These are phyloP conservation scores for Gossypium ekmanianum DNA, from an alignment of 345 rosid species.

Conservation along the genomic window DNA sequence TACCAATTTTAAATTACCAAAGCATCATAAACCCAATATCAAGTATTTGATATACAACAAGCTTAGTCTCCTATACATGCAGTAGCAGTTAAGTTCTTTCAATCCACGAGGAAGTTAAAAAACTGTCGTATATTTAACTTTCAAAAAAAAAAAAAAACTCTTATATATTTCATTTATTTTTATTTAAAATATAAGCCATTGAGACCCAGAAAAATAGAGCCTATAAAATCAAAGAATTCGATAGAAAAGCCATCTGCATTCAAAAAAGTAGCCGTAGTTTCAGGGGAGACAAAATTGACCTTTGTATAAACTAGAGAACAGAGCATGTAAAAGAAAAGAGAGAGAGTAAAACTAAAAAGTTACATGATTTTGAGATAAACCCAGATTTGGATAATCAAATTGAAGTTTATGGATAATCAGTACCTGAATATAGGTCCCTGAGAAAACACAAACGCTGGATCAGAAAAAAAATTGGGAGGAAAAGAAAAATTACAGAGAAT, in stretches of 20 bases:
- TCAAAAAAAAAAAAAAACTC: too few species aligned
- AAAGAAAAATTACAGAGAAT: not conserved
- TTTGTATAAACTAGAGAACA: not conserved
- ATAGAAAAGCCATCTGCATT: not conserved
- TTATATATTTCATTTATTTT: not conserved
- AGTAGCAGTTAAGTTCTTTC: not conserved
- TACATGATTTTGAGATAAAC: not conserved
- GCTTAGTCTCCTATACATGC: not conserved
- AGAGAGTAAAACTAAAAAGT: not conserved
- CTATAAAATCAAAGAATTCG: not conserved
- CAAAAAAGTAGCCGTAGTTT: not conserved
- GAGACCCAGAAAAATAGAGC: constrained; percentile 18
- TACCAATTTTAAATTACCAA: not conserved
- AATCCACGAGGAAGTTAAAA: not conserved
- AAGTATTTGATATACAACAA: not conserved
- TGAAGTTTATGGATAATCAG: not conserved
- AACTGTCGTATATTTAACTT: not conserved
- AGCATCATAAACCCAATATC: not conserved
- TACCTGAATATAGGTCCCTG: constrained; percentile 9
- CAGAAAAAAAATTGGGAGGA: not conserved
- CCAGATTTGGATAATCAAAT: constrained; percentile 8
- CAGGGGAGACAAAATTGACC: not conserved
- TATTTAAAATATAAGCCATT: not conserved
- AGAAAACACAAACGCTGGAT: not conserved
- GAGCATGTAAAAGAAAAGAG: not conserved